These are phyloP conservation scores for Talaromyces thailandensis DNA, from an alignment of 495 filamentous ascomycete species.

Conservation along the genomic window DNA sequence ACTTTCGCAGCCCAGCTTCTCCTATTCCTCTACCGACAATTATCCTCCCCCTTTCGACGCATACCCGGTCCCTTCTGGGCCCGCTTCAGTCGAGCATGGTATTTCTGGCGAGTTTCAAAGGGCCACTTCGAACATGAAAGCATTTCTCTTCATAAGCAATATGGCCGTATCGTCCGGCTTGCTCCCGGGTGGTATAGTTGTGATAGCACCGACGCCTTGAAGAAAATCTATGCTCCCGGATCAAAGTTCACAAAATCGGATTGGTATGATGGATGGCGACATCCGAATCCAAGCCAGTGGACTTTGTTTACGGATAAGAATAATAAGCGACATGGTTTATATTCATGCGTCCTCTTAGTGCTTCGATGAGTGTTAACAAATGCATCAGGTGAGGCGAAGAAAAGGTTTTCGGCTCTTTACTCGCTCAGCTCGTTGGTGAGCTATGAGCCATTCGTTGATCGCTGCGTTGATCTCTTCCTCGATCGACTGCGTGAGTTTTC, in stretches of 20 bases:
- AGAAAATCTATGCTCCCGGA: slow-evolving; percentile 34
- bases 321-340: slow-evolving; percentile 30
- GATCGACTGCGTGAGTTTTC: slow-evolving; percentile 35
- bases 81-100: slow-evolving; percentile 48
- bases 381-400: slow-evolving; percentile 22
- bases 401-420: slow-evolving; percentile 37
- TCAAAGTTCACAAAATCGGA: slow-evolving; percentile 30
- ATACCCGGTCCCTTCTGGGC: slow-evolving; percentile 46
- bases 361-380: background rate
- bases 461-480: slow-evolving; percentile 38
- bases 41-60: slow-evolving; percentile 24
- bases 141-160: slow-evolving; percentile 32
- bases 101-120: slow-evolving; percentile 30
- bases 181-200: slow-evolving; percentile 44
- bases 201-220: slow-evolving; percentile 30
- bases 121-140: slow-evolving; percentile 38
- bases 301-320: slow-evolving; percentile 33
- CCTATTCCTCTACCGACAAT: slow-evolving; percentile 8
- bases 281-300: slow-evolving; percentile 23
- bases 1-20: background rate
- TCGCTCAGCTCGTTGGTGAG: slow-evolving; percentile 43
- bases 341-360: background rate
- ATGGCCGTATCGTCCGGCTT: slow-evolving; percentile 31
- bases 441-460: slow-evolving; percentile 48
- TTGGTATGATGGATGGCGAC: slow-evolving; percentile 32